Conservation (phyloP, 2,329 filamentous ascomycete species). For the Ampelomyces quisqualis region DNA sequence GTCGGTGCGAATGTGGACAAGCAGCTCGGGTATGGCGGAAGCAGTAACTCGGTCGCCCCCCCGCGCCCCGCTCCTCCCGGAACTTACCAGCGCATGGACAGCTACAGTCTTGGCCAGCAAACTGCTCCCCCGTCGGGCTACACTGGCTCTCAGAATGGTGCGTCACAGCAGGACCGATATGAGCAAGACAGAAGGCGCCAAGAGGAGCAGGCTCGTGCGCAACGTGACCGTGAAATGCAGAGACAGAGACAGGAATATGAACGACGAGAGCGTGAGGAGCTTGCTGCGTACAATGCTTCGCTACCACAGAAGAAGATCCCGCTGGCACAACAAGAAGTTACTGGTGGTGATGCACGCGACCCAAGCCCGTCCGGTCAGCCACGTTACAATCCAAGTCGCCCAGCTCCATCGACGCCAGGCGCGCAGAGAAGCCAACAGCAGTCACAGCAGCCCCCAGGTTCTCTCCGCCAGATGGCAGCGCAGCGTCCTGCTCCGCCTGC, state of each 20-base stretch:
- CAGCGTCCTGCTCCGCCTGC: slow-evolving; percentile 82
- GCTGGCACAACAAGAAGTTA: slow-evolving; percentile 86
- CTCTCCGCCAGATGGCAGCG: slow-evolving; percentile 59
- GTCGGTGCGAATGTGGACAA: slow-evolving; percentile 49
- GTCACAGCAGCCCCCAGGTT: slow-evolving; percentile 56
- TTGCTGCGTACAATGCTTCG: slow-evolving; percentile 87
- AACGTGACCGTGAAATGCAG: slow-evolving; percentile 45
- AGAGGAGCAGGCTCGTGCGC: slow-evolving; percentile 46
- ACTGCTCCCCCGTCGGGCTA: slow-evolving; percentile 39
- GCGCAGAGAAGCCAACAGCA: slow-evolving; percentile 53
- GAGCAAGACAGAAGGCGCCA: slow-evolving; percentile 38
- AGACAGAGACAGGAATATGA: slow-evolving; percentile 47
- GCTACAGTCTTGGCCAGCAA: slow-evolving; percentile 44
- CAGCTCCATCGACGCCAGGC: slow-evolving; percentile 75
- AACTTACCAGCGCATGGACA: slow-evolving; percentile 48
- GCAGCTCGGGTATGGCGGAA: slow-evolving; percentile 50
- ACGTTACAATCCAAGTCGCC: slow-evolving; percentile 82
- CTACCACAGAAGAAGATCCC: slow-evolving; percentile 79
- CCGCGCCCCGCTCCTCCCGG: slow-evolving; percentile 51
- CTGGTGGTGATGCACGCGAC: slow-evolving; percentile 54
- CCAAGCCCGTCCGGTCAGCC: slow-evolving; percentile 51
- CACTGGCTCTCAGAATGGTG: slow-evolving; percentile 33
- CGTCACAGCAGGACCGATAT: slow-evolving; percentile 38
- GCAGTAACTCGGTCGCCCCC: slow-evolving; percentile 51
- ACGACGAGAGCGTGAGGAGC: slow-evolving; percentile 62